Evolutionary conservation across 2,329 filamentous ascomycete species (phyloP).

Genomic region (Colletotrichum falcatum): DNA sequence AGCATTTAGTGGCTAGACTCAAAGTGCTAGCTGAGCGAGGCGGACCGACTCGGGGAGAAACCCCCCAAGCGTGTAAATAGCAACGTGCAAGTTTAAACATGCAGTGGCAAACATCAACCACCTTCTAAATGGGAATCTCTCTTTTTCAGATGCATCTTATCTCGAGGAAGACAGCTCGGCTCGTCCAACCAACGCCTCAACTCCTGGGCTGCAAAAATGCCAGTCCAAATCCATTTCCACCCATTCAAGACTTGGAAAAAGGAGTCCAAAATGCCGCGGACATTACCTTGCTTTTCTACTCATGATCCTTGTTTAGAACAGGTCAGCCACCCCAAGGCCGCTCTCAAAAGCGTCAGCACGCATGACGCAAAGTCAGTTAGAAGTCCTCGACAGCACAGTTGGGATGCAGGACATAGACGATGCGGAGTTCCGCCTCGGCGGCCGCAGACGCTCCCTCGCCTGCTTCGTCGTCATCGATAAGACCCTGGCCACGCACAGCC

Average conservation of each 20-base stretch:
- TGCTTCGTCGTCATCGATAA: conserved; percentile 57
- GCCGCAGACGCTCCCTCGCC: conserved; percentile 58
- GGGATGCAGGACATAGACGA: conserved; percentile 91
- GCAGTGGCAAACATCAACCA: not conserved
- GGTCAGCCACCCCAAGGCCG: not conserved
- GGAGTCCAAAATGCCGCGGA: conserved; percentile 28
- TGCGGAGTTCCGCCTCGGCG: conserved; percentile 53
- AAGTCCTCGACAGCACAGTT: conserved; percentile 86
- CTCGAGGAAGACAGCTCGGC: conserved; percentile 1
- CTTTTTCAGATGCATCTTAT: not conserved
- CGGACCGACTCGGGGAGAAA: not conserved
- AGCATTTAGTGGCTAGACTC: not conserved
- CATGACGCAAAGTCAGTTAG: conserved; percentile 44
- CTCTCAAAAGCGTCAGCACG: not conserved
- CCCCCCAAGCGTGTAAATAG: not conserved
- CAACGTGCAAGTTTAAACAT: not conserved
- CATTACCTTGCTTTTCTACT: conserved; percentile 22
- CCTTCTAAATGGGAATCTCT: not conserved
- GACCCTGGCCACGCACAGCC: conserved; percentile 76
- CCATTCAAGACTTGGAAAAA: not conserved
- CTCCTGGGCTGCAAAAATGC: conserved; percentile 17
- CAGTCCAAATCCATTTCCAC: conserved; percentile 16
- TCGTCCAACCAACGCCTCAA: conserved; percentile 27
- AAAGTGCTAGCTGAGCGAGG: not conserved
- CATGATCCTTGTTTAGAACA: conserved; percentile 11